Base-by-base conservation (phyloP, 2,329 filamentous ascomycete species). In the Ophiocordyceps australis region DNA sequence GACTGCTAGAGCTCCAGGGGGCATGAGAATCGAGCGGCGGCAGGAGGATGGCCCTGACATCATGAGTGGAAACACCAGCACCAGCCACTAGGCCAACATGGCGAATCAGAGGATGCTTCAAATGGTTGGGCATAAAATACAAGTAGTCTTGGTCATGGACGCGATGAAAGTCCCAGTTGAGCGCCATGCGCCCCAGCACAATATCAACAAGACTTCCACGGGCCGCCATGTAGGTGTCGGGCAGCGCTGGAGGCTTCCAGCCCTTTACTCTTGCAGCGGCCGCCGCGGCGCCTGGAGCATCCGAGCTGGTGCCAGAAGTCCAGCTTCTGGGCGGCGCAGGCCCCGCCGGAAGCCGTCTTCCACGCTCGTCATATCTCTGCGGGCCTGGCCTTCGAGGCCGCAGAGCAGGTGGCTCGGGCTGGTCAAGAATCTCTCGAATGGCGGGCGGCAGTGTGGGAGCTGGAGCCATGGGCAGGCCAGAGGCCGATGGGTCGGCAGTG, bases 251-350 rank as follows among this genome's bases (percentile, higher is more conserved):
- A n/a, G n/a, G n/a, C n/a, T n/a, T n/a, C n/a, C n/a, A n/a, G n/a
- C n/a, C n/a, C n/a, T n/a, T n/a, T n/a, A n/a, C n/a, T n/a, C n/a
- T n/a, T n/a, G n/a, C n/a, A n/a, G n/a, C n/a, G n/a, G n/a, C n/a
- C 35, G 29, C 34, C 20, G 35, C 30, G 17, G 34, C 28, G 23
- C 38, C 25, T 20, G 32, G 32, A 25, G 36, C 31, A 22, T 28
- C 30, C n/a, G n/a, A n/a, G n/a, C n/a, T n/a, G n/a, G n/a, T n/a
- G 23, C 41, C 28, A 24, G 33, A 33, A 10, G 46, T 30, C 69
- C 69, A 74, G 38, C 65, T 72, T 20, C 54, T 54, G 3, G 69
- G 69, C 14, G 69, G 59, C 15, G 66, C 57, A 14, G 69, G 69
- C 0, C 69, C 69, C 3, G 69, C 55, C 8, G 68, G 67, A 13